phyloP scores from a whole-genome alignment of 441 rosid species.

The Erodium moschatum region DNA sequence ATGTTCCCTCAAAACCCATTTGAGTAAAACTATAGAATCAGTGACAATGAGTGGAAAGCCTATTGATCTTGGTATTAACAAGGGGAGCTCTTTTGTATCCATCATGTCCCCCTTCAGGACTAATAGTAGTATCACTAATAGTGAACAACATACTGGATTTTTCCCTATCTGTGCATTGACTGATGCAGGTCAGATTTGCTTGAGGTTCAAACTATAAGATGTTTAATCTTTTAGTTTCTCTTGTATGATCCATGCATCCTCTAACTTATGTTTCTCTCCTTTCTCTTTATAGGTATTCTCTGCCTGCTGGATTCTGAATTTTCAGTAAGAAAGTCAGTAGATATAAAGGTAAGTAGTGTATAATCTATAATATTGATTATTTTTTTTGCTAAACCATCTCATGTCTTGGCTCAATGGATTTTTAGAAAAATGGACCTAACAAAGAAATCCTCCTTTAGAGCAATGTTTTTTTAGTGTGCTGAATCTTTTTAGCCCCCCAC shows the following conservation, averaged over 20 bases:
- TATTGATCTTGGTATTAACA: slow-evolving; percentile 46
- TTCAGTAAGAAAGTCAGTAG: slow-evolving; percentile 44
- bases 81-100: slow-evolving; percentile 57
- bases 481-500: background rate
- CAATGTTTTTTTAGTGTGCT: background rate
- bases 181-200: slow-evolving; percentile 45
- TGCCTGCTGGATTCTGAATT: slow-evolving; percentile 44
- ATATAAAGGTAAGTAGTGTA: slow-evolving; percentile 45
- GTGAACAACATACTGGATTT: slow-evolving; percentile 30
- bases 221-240: slow-evolving; percentile 19
- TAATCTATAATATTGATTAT: slow-evolving; percentile 12
- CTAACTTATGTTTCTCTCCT: slow-evolving; percentile 13
- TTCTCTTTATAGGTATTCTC: slow-evolving; percentile 45
- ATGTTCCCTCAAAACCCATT: slow-evolving; percentile 45
- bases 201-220: slow-evolving; percentile 19
- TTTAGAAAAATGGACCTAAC: slow-evolving; percentile 2
- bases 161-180: slow-evolving; percentile 50
- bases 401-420: background rate
- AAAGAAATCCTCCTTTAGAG: background rate
- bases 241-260: slow-evolving; percentile 16
- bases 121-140: slow-evolving; percentile 19
- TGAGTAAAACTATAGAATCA: slow-evolving; percentile 33
- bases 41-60: slow-evolving; percentile 48
- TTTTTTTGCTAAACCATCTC: slow-evolving; percentile 9
- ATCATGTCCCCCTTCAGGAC: slow-evolving; percentile 38